Percentiles rank a stretch among this genome's conserved stretches.
These are phyloP conservation scores for Posidonia australis DNA, from an alignment of 106 monocot genomes.

Conservation along the genomic window DNA sequence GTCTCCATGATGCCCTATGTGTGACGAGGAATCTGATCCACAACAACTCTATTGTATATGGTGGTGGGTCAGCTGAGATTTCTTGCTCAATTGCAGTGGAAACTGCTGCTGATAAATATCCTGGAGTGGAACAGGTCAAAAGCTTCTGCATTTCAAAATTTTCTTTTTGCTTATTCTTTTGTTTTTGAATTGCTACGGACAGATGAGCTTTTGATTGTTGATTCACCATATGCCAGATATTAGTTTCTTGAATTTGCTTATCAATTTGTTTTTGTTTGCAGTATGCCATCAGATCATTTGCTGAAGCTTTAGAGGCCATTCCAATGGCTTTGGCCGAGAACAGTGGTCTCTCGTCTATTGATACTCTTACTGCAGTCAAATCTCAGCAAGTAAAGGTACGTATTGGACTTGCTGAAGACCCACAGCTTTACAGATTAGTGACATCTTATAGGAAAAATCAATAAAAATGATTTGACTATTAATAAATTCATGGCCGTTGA, in stretches of 20 bases:
- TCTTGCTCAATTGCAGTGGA: constrained; percentile 92
- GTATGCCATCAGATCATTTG: constrained; percentile 93
- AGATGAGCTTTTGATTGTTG: no score
- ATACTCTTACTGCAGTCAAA: constrained; percentile 84
- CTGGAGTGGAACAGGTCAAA: constrained; percentile 90
- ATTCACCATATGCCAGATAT: no score
- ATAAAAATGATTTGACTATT: no score
- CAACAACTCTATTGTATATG: constrained; percentile 95
- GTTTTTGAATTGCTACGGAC: not conserved
- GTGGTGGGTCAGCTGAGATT: constrained; percentile 98
- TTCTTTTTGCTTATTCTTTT: not conserved
- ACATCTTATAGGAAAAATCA: no score
- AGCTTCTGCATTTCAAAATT: not conserved
- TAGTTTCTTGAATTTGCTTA: no score
- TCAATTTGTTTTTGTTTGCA: constrained; percentile 15
- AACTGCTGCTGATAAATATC: constrained; percentile 74
- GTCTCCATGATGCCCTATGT: constrained; percentile 90
- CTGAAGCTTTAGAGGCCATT: constrained; percentile 78
- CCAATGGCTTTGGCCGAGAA: constrained; percentile 95
- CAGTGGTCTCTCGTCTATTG: constrained; percentile 82
- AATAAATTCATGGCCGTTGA: no score
- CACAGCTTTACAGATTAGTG: no score
- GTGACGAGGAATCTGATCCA: constrained; percentile 92
- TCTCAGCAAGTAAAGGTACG: constrained; percentile 88
- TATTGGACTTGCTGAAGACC: not conserved